Evolutionary conservation across 164 flowering plant species (phyloP).

Genomic region (Magnolia kwangsiensis): DNA sequence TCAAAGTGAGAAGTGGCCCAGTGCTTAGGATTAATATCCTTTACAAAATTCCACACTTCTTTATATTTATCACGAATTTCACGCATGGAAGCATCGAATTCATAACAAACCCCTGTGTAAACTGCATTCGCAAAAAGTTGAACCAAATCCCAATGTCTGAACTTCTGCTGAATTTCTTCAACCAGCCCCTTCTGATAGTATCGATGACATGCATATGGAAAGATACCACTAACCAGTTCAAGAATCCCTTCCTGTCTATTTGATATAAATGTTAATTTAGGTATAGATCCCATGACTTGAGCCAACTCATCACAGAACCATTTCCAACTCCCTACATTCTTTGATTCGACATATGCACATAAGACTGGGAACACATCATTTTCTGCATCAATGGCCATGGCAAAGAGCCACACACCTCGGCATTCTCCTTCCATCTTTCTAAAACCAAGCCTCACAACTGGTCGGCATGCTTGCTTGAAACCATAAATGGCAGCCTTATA

Average conservation of each 20-base stretch:
- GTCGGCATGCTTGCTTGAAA: background rate
- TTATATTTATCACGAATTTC: background rate
- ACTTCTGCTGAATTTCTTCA: background rate
- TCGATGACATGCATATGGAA: background rate
- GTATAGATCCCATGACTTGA: background rate
- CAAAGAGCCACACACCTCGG: background rate
- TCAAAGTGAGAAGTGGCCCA: slow-evolving; percentile 4
- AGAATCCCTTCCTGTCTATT: background rate
- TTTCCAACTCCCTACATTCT: background rate
- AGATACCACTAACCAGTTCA: background rate
- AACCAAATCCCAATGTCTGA: background rate
- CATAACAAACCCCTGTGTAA: background rate
- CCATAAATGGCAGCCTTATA: background rate
- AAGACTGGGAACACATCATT: background rate
- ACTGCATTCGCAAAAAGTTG: background rate
- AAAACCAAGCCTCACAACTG: background rate
- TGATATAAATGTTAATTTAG: background rate
- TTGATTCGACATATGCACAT: background rate
- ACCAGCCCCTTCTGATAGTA: background rate
- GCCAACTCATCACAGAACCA: slow-evolving; percentile 3
- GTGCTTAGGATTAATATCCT: background rate
- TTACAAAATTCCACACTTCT: background rate
- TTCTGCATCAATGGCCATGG: background rate
- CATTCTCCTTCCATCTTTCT: background rate
- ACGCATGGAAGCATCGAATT: background rate